These are phyloP conservation scores for Microdochium nivale DNA, from an alignment of 2,329 filamentous ascomycete species.

Conservation along the genomic window DNA sequence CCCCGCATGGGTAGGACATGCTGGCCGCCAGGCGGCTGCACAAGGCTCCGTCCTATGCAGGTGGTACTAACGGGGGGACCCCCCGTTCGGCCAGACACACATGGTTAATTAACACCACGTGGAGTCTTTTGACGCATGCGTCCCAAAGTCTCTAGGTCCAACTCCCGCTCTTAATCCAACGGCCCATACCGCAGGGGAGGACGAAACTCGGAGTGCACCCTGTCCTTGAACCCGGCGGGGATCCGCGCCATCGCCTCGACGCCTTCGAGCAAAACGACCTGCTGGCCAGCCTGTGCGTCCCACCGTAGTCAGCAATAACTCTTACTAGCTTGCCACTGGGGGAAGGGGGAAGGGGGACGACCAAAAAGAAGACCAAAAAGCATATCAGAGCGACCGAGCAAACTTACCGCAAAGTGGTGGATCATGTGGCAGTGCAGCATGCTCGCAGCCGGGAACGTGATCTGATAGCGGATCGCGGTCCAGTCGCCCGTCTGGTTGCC, in stretches of 20 bases:
- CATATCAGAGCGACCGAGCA: too few species aligned
- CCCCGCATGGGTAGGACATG: too few species aligned
- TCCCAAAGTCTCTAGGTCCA: too few species aligned
- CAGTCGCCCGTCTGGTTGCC: slow-evolving; percentile 6
- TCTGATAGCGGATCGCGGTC: slow-evolving; percentile 8
- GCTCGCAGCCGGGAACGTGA: slow-evolving; percentile 8
- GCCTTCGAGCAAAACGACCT: slow-evolving; percentile 8
- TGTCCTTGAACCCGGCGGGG: slow-evolving; percentile 7
- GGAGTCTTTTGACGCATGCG: too few species aligned
- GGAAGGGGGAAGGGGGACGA: too few species aligned
- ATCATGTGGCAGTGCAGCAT: slow-evolving; percentile 12
- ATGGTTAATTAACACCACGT: too few species aligned
- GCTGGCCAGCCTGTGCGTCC: slow-evolving; percentile 6
- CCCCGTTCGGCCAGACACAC: too few species aligned
- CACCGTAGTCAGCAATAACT: neutral
- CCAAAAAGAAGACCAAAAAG: too few species aligned
- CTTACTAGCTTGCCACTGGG: neutral
- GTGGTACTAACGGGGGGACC: too few species aligned
- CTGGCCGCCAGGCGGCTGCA: too few species aligned
- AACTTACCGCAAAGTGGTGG: slow-evolving; percentile 10
- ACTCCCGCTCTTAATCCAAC: slow-evolving; percentile 2
- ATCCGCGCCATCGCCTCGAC: slow-evolving; percentile 8
- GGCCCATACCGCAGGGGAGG: slow-evolving; percentile 7
- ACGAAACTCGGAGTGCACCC: slow-evolving; percentile 7
- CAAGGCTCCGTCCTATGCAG: too few species aligned